Base-by-base conservation (phyloP, 306 rosid genomes). In the Fragaria iinumae region DNA sequence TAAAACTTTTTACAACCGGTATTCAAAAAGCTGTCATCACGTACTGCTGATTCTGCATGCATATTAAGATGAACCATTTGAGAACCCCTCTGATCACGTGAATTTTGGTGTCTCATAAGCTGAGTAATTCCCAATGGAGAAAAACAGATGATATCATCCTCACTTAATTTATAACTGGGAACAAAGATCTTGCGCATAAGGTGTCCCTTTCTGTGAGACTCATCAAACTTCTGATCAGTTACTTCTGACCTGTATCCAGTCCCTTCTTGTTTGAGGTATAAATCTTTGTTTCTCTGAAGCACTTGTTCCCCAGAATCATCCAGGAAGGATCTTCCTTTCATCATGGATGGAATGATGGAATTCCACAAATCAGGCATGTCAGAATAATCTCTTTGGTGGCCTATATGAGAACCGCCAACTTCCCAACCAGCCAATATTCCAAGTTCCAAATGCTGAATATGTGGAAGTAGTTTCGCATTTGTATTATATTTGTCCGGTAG, bases 71-170 rank as follows among this genome's bases (percentile, higher is more conserved):
- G 97, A 76, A 88, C 84, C 80, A 94, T 84, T 81, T 72, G 91
- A 79, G 88, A 78, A 76, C 77, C 84, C 74, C 74, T 86, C 53
- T 77, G 88, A 79, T 80, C 79, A 67, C 75, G 79, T 66, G 38
- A 66, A 77, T 73, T 71, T 73, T 78, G 86, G 77, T 70, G 80
- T 88, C 75, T 89, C 72, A 83, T 72, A 76, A 90, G 80, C 80
- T 86, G 85, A 74, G 98, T 90, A 72, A 95, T 86, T 84, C 98
- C 96, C 82, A 89, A 63, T 59, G 96, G 93, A 76, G 98, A 90
- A 76, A 92, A 89, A 78, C 87, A 88, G 73, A 92, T 83, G 62
- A 80, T 82, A 82, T 92, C 93, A 44, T 84, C 92, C 81, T 74
- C 92, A 68, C 64, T 78, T 78, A 86, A 77, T 88, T 82, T 84